Evolutionary conservation across 2,329 filamentous ascomycete genomes (phyloP).

Genomic region (Pseudogymnoascus sp.): DNA sequence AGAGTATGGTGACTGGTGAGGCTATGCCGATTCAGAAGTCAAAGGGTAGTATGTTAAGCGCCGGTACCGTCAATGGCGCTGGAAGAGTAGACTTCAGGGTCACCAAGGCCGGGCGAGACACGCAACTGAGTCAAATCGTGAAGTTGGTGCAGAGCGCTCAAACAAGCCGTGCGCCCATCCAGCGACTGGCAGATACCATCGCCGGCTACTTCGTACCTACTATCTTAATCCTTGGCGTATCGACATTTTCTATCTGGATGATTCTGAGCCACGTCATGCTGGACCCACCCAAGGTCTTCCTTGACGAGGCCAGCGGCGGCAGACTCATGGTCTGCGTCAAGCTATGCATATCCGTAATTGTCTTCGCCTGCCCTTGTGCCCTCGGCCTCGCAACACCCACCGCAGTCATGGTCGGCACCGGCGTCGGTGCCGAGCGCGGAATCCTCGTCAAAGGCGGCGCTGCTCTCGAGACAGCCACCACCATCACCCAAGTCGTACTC

Average conservation of each 20-base stretch:
- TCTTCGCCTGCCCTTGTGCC: slow-evolving; percentile 94
- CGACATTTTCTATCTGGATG: slow-evolving; percentile 92
- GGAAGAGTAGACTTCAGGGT: slow-evolving; percentile 89
- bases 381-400: slow-evolving; percentile 94
- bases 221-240: slow-evolving; percentile 73
- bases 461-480: slow-evolving; percentile 81
- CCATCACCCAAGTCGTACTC: slow-evolving; percentile 80
- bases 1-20: slow-evolving; percentile 98
- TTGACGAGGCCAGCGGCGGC: slow-evolving; percentile 70
- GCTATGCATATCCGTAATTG: slow-evolving; percentile 95
- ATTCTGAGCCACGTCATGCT: slow-evolving; percentile 77
- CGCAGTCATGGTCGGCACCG: slow-evolving; percentile 98
- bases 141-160: slow-evolving; percentile 97
- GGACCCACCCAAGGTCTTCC: slow-evolving; percentile 82
- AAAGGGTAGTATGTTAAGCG: slow-evolving; percentile 71
- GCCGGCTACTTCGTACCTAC: slow-evolving; percentile 90
- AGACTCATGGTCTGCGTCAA: slow-evolving; percentile 95
- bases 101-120: slow-evolving; percentile 85
- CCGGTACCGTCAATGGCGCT: slow-evolving; percentile 90
- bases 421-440: slow-evolving; percentile 86
- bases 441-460: slow-evolving; percentile 97
- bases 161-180: slow-evolving; percentile 87
- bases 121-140: slow-evolving; percentile 95
- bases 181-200: slow-evolving; percentile 80
- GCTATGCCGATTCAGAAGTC: slow-evolving; percentile 90